Evolutionary conservation across 805 yeast genomes (phyloP), one percentile per base, ranked within the genome.

Genomic region (Cyberlindnera petersonii): DNA sequence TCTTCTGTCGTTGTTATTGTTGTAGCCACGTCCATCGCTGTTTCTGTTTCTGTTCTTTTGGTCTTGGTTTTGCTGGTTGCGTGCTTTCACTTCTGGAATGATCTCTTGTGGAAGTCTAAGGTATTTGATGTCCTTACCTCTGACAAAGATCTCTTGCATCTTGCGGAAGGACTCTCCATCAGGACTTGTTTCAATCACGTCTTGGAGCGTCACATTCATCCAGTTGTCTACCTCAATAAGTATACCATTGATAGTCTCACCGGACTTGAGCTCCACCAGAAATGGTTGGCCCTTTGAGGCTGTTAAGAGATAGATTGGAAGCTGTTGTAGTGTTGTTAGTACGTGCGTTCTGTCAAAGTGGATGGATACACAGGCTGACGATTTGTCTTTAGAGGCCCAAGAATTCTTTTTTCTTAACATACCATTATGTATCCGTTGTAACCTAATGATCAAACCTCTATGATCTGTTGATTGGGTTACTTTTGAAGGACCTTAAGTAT

Each of bases 251-350:
- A 89, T 69, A 9, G 91, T 80, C 55, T 86, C 96, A 24, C 98
- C 96, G 40, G 83, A 80, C 61, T 93, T 93, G 57, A 93, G 75
- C 61, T 91, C 98, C 34, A 93, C 86, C 55, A 83, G 72, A 55
- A 93, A 74, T 26, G 88, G 84, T 56, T 86, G 89, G 42, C 86
- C 89, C 61, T 88, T 89, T 14, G 96, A 86, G 40, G 96, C 84
- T 38, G 94, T 88, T 55, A 93, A 74, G 46, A 93, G 72, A 52
- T 88, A 89, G 54, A 93, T 70, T 31, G 99, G 99, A 46, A 93
- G 77, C 98, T 84, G 31, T 2, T n/a, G 16, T 13, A n/a, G 2
- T 5, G 19, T 9, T 16, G 49, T 38, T 43, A 43, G 43, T 28
- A 35, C 16, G 8, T 8, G 10, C 11, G 24, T 21, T 9, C 26